Percentiles rank a stretch among this genome's conserved stretches.
phyloP scores from a whole-genome alignment of 768 basidiomycete species.

The Phaeotremella skinneri region DNA sequence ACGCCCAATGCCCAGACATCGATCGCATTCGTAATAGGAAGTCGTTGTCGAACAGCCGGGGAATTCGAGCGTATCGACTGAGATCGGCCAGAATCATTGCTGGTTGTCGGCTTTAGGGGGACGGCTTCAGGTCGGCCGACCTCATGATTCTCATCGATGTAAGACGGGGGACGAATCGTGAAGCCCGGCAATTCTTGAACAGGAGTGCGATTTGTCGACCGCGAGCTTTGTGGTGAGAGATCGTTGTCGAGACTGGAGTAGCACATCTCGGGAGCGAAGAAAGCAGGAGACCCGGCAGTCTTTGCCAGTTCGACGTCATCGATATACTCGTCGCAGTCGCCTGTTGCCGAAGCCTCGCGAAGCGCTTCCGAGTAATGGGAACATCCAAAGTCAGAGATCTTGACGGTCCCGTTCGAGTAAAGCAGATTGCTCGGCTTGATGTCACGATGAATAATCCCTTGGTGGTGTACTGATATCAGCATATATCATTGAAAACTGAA shows the following conservation, averaged over 20 bases:
- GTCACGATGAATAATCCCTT: constrained; percentile 98
- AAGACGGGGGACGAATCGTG: constrained; percentile 36
- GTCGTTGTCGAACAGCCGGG: constrained; percentile 32
- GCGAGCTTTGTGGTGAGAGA: constrained; percentile 9
- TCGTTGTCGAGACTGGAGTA: constrained; percentile 57
- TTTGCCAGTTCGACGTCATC: constrained; percentile 85
- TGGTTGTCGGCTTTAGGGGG: constrained; percentile 37
- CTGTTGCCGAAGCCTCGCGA: constrained; percentile 60
- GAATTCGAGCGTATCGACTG: constrained; percentile 27
- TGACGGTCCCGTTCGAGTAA: constrained; percentile 81
- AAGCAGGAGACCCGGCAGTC: constrained; percentile 91
- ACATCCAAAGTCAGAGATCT: constrained; percentile 97
- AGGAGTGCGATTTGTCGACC: constrained; percentile 28
- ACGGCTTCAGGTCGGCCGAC: constrained; percentile 28
- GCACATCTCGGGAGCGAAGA: constrained; percentile 93
- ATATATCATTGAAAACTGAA: constrained; percentile 26
- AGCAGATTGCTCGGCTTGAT: constrained; percentile 98
- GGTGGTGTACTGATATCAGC: constrained; percentile 74
- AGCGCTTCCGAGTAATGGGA: constrained; percentile 93
- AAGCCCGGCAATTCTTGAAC: constrained; percentile 35
- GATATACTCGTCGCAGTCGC: constrained; percentile 60
- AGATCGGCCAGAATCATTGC: constrained; percentile 30
- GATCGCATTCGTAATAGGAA: constrained; percentile 81
- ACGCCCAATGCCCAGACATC: constrained; percentile 98
- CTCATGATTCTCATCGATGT: constrained; percentile 13